Evolutionary conservation across 257 asterid species (phyloP), one percentile per base, ranked within the genome.

Genomic region (Leptodermis oblonga): DNA sequence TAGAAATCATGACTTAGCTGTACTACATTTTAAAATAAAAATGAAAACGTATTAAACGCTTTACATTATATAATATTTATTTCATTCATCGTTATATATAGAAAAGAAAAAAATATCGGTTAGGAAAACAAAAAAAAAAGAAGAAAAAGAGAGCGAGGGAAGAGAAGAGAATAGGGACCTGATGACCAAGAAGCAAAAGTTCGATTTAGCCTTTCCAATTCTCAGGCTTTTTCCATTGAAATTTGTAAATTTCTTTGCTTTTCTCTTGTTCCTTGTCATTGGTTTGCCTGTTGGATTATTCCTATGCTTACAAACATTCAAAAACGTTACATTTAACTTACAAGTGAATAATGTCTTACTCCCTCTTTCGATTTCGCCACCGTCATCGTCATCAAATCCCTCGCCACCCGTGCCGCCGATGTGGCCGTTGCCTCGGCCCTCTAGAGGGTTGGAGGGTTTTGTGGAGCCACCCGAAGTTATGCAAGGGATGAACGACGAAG

Each of bases 401-500:
- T 20, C 20, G 10, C 18, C 26, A n/a, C n/a, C n/a, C n/a, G n/a
- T n/a, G n/a, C n/a, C n/a, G n/a, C n/a, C n/a, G 14, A 34, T 12
- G 7, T 8, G 7, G 49, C 49, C 48, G 8, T 26, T 62, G 5
- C 22, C 26, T n/a, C n/a, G 22, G 9, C 11, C 4, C 15, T 31
- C 53, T 30, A 53, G 0, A 64, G n/a, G n/a, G n/a, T n/a, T n/a
- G n/a, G 36, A 55, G 62, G 43, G 74, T 0, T 67, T 55, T 14
- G 36, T 77, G 3, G 36, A 62, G 69, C 71, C 77, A 34, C 81
- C 81, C 10, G 20, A 23, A 31, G 41, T 81, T 25, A 39, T 75
- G 82, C 95, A 87, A 52, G 85, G 69, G 20, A 82, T 92, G 95
- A 69, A 45, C 66, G 95, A 92, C 18, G 67, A 80, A 11, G 86